Evolutionary conservation across 768 basidiomycete species (phyloP).

Genomic region (Artomyces pyxidatus): DNA sequence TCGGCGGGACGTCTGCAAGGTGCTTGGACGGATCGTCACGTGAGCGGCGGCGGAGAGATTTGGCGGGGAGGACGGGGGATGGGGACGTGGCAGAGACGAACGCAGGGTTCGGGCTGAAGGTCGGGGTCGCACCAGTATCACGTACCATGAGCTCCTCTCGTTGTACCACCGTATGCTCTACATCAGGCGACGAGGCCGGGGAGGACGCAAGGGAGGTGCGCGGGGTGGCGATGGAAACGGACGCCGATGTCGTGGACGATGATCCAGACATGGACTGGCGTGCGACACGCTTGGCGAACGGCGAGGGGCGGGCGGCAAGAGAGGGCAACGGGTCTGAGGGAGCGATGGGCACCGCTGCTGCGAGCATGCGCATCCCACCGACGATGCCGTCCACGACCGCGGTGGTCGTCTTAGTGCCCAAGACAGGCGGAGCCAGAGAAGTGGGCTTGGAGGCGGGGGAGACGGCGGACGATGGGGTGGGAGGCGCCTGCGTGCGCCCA

Average conservation of each 20-base stretch:
- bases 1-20: conserved; percentile 1
- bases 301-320: conserved; percentile 11
- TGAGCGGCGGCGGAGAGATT: conserved; percentile 20
- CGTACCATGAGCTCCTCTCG: conserved; percentile 35
- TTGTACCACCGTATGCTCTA: too few species aligned
- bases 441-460: conserved; percentile 1
- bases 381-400: conserved; percentile 51
- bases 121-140: conserved; percentile 43
- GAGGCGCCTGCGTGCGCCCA: conserved; percentile 20
- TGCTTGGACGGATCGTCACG: conserved; percentile 16
- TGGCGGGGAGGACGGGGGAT: too few species aligned
- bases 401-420: conserved; percentile 17
- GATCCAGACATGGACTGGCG: conserved; percentile 9
- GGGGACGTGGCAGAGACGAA: not conserved
- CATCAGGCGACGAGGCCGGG: conserved; percentile 18
- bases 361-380: conserved; percentile 58
- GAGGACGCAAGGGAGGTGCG: conserved; percentile 39
- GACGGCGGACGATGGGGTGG: conserved; percentile 9
- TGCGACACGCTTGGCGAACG: conserved; percentile 8
- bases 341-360: conserved; percentile 34
- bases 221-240: conserved; percentile 19
- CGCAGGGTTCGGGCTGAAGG: conserved; percentile 24
- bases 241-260: conserved; percentile 17
- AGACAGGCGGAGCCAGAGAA: conserved; percentile 2
- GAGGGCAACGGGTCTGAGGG: conserved; percentile 18